Evolutionary conservation across 2,329 filamentous ascomycete genomes (phyloP), one percentile per base, ranked within the genome.

Genomic region (Eutypa lata): DNA sequence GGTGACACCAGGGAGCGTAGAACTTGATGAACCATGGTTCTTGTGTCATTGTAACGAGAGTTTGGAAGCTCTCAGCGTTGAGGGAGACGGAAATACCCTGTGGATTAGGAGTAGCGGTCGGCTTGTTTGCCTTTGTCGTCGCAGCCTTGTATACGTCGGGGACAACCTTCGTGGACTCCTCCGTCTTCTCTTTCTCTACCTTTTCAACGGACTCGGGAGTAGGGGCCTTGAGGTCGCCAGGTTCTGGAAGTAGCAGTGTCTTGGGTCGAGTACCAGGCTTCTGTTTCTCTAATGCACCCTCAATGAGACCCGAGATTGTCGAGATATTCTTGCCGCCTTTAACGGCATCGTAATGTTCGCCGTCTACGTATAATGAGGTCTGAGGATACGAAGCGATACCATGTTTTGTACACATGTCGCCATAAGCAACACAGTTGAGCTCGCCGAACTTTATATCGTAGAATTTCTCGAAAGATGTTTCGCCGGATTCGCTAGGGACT

Each of bases 1-100:
- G 94, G 61, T 87, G 85, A 71, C 94, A 99, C 94, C 93, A 97
- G 6, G 94, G 95, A 18, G 91, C 92, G 69, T 97, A 97, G 70
- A 99, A 97, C 72, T 99, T 99, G 78, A 99, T 86, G 67, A 99
- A 97, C 94, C 94, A 99, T 6, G 92, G 88, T 57, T 97, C 91
- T 58, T 89, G 84, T 0, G 91, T 91, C 68, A 87, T 89, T 3
- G 91, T 96, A 46, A 99, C 92, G 37, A 88, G 77, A 53, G 83
- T 85, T 68, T 95, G 88, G 75, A 99, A 99, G 57, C 79, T 90
- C 67, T 97, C 91, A 0, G 89, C 87, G 2, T 86, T 91, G 49
- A 99, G 79, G 7, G 86, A 73, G 33, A 91, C 78, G 7, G 91
- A 95, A 16, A 81, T 76, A 7, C 94, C 94, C 40, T 87, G 79